phyloP scores from a whole-genome alignment of 2,329 filamentous ascomycete genomes.

The Myriosclerotinia scirpicola region DNA sequence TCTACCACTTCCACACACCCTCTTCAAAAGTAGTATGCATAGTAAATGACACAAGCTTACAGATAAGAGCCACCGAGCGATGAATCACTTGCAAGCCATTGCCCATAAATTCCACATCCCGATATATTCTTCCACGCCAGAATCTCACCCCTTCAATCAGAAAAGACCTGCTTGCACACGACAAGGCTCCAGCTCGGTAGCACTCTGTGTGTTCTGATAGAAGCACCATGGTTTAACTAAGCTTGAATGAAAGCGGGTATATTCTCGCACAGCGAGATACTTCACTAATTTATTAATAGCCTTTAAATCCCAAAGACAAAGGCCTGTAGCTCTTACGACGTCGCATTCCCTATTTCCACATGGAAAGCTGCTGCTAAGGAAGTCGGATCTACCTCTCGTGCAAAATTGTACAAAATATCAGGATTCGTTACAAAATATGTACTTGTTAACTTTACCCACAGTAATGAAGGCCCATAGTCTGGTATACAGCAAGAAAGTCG shows the following conservation, averaged over 20 bases:
- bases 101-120: background rate
- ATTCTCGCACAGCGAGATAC: background rate
- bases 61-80: background rate
- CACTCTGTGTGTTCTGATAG: background rate
- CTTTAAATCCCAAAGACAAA: background rate
- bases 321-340: too few relatives aligned
- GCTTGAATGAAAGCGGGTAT: background rate
- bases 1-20: background rate
- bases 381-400: too few relatives aligned
- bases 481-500: too few relatives aligned
- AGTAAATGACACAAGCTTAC: background rate
- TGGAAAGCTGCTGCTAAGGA: background rate
- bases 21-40: background rate
- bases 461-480: too few relatives aligned
- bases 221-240: background rate
- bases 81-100: background rate
- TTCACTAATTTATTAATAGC: background rate
- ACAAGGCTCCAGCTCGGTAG: background rate
- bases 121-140: background rate
- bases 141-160: background rate
- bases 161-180: background rate
- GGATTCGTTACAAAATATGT: too few relatives aligned
- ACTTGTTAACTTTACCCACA: too few relatives aligned
- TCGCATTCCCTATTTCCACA: background rate
- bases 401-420: too few relatives aligned